Conservation (phyloP, 805 yeast species). For the Saturnispora halmiae region DNA sequence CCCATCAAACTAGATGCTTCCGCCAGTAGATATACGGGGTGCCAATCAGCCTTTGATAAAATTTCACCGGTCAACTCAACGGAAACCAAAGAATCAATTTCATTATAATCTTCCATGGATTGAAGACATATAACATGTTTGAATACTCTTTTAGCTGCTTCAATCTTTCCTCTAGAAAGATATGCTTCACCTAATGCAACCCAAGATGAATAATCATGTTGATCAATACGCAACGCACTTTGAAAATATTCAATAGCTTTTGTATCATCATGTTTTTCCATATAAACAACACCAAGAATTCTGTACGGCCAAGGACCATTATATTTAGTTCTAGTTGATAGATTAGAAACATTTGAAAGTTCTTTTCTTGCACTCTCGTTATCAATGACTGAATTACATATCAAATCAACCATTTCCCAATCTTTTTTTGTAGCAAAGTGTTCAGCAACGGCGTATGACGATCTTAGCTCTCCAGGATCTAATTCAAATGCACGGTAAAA, state of each 20-base stretch:
- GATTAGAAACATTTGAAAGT: slow-evolving; percentile 17
- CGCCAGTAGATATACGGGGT: slow-evolving; percentile 60
- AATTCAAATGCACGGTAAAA: slow-evolving; percentile 84
- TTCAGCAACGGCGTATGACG: slow-evolving; percentile 65
- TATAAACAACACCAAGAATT: slow-evolving; percentile 68
- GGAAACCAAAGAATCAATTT: slow-evolving; percentile 2
- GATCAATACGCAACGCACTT: slow-evolving; percentile 61
- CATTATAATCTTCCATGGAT: background rate
- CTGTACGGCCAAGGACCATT: slow-evolving; percentile 78
- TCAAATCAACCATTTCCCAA: slow-evolving; percentile 77
- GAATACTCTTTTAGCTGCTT: slow-evolving; percentile 81
- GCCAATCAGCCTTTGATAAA: slow-evolving; percentile 35
- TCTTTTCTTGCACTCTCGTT: slow-evolving; percentile 52
- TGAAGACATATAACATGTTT: slow-evolving; percentile 49
- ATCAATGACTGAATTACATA: slow-evolving; percentile 57
- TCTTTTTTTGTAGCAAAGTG: slow-evolving; percentile 60
- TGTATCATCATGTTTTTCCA: slow-evolving; percentile 62
- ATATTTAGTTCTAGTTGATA: background rate
- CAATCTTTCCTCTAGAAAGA: slow-evolving; percentile 70
- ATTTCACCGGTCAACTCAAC: slow-evolving; percentile 11
- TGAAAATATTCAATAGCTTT: slow-evolving; percentile 88
- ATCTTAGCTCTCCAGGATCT: slow-evolving; percentile 62
- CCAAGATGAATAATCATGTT: slow-evolving; percentile 75
- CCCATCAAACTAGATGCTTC: slow-evolving; percentile 53
- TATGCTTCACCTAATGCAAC: slow-evolving; percentile 97